Evolutionary conservation across 2,329 filamentous ascomycete genomes (phyloP), one percentile per base, ranked within the genome.

Genomic region (Teratosphaeria gauchensis): DNA sequence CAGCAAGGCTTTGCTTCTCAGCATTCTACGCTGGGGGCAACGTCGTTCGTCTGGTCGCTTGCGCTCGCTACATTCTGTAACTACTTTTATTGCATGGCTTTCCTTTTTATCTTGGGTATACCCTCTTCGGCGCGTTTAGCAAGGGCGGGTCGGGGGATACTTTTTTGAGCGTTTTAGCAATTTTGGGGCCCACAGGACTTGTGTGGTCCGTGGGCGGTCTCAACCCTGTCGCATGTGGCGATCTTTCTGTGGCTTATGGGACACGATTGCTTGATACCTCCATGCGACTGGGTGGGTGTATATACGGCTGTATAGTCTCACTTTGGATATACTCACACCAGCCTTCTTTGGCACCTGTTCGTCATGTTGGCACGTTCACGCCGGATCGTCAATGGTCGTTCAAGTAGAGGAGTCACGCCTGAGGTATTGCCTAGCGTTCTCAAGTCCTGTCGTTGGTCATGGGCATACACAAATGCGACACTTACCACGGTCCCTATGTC

Each of bases 21-120:
- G 42, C 16, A 48, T 16, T 6, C 2, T 2, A 16, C 35, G 35
- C 12, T 42, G 35, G 35, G 35, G 35, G 14, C 35, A 16, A 42
- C 24, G 51, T 32, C 33, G 14, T 51, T 32, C 52, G 58, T 59
- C 58, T 60, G 58, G 58, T 60, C 58, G 58, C 58, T 57, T 42
- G 52, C 48, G 51, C 58, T 60, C 58, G 55, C 53, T 58, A 53
- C 35, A 28, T 33, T 57, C 11, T 14, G 21, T 8, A 19, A 48
- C 19, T 21, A 48, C 42, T 56, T 30, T n/a, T 56, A n/a, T 31
- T 51, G n/a, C n/a, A 38, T 56, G 30, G 55, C 2, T 24, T 55
- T 55, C 38, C 21, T 12, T 54, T 54, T 55, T 28, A n/a, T 8
- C 19, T 53, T 53, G 51, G 51, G 21, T 53, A 53, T 53, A 53